Evolutionary conservation across 345 rosid genomes (phyloP).

Genomic region (Eucalyptus regnans): DNA sequence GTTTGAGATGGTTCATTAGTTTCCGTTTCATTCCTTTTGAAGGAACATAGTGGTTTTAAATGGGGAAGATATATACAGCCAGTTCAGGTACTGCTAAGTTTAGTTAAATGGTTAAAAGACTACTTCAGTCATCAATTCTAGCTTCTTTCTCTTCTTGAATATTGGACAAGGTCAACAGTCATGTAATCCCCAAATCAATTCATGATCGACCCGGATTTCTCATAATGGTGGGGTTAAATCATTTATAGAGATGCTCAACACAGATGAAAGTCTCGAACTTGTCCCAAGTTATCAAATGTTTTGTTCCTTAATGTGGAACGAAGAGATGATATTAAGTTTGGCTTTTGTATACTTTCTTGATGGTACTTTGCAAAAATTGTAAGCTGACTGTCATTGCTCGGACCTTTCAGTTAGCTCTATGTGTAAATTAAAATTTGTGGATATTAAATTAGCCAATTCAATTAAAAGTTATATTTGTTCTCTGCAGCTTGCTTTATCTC

Average conservation of each 20-base stretch:
- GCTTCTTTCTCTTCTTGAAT: neutral
- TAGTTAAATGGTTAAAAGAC: neutral
- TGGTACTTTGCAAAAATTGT: neutral
- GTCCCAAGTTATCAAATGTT: neutral
- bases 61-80: neutral
- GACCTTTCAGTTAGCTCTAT: neutral
- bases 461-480: neutral
- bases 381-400: neutral
- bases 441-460: neutral
- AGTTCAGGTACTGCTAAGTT: neutral
- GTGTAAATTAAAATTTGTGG: neutral
- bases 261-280: neutral
- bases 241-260: neutral
- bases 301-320: neutral
- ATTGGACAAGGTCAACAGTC: neutral
- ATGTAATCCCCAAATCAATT: neutral
- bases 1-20: neutral
- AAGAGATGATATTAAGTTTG: neutral
- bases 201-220: neutral
- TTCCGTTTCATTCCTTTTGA: neutral
- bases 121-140: neutral
- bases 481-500: conserved; percentile 71
- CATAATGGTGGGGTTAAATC: neutral
- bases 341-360: neutral
- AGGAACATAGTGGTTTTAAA: neutral